phyloP scores from a whole-genome alignment of 2,329 filamentous ascomycete genomes.

The Sarocladium kiliense region DNA sequence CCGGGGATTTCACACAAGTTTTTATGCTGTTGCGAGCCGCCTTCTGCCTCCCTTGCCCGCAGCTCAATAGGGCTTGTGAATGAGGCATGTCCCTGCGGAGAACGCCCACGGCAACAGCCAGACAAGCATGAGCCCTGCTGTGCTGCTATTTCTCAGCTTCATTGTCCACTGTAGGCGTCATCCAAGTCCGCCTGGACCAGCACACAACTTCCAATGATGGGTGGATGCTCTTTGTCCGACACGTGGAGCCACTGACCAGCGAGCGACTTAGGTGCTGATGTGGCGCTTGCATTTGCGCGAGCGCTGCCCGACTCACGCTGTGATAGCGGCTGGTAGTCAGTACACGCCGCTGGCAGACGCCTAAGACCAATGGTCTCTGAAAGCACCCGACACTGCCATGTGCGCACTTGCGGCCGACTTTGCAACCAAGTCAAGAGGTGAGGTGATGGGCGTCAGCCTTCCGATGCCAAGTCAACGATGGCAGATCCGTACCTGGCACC shows the following conservation, averaged over 20 bases:
- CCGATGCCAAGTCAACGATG: not conserved
- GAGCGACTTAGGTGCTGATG: not conserved
- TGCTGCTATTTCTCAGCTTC: not conserved
- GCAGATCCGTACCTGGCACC: not conserved
- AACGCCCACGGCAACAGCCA: not conserved
- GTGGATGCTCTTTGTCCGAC: not conserved
- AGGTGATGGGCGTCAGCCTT: not conserved
- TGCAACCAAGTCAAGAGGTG: not conserved
- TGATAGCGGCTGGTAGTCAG: not conserved
- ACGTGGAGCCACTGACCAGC: conserved; percentile 7
- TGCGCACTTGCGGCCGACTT: not conserved
- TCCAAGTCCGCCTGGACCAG: not conserved
- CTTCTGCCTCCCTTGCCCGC: not conserved
- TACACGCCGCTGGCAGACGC: not conserved
- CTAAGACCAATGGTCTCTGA: not conserved
- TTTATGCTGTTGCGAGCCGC: too few species aligned
- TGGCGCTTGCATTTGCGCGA: conserved; percentile 3
- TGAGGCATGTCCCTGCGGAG: not conserved
- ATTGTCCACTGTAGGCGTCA: not conserved
- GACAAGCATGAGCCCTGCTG: not conserved
- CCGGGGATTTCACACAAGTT: not conserved
- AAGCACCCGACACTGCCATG: not conserved
- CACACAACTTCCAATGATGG: not conserved
- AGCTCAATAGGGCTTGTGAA: not conserved
- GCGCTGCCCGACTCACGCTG: not conserved